phyloP scores from a whole-genome alignment of 768 basidiomycete genomes.

The Guyanaporus albipodus region DNA sequence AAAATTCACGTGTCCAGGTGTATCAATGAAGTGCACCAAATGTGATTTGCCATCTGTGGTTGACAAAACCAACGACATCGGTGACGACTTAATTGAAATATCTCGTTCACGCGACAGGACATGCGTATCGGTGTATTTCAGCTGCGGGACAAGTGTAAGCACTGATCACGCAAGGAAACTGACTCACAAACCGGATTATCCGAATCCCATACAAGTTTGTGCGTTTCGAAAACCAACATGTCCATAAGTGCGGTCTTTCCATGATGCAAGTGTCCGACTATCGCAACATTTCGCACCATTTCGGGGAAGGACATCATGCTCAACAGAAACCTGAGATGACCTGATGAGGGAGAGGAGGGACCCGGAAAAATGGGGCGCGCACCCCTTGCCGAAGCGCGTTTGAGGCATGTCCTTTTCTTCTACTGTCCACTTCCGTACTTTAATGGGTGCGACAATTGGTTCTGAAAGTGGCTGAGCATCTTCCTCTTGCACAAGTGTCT shows the following conservation, averaged over 20 bases:
- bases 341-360: constrained; percentile 5
- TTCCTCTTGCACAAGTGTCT: constrained; percentile 97
- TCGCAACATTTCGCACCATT: constrained; percentile 93
- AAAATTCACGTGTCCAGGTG: constrained; percentile 98
- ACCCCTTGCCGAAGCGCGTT: constrained; percentile 98
- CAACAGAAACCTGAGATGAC: constrained; percentile 71
- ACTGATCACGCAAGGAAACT: constrained; percentile 6
- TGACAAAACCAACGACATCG: constrained; percentile 88
- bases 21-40: constrained; percentile 91
- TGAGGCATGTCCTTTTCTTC: constrained; percentile 95
- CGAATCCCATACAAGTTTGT: constrained; percentile 90
- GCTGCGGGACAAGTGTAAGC: constrained; percentile 43
- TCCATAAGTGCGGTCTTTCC: constrained; percentile 97
- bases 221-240: constrained; percentile 96
- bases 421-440: constrained; percentile 90
- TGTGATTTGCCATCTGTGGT: constrained; percentile 90
- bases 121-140: constrained; percentile 96
- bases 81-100: constrained; percentile 95
- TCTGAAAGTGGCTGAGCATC: constrained; percentile 93
- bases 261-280: constrained; percentile 96
- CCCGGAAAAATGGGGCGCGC: constrained; percentile 27
- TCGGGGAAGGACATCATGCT: constrained; percentile 89
- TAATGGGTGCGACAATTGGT: constrained; percentile 93
- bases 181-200: constrained; percentile 69
- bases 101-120: constrained; percentile 80